Base-by-base conservation (phyloP, 805 yeast genomes). In the Yarrowia alimentaria region DNA sequence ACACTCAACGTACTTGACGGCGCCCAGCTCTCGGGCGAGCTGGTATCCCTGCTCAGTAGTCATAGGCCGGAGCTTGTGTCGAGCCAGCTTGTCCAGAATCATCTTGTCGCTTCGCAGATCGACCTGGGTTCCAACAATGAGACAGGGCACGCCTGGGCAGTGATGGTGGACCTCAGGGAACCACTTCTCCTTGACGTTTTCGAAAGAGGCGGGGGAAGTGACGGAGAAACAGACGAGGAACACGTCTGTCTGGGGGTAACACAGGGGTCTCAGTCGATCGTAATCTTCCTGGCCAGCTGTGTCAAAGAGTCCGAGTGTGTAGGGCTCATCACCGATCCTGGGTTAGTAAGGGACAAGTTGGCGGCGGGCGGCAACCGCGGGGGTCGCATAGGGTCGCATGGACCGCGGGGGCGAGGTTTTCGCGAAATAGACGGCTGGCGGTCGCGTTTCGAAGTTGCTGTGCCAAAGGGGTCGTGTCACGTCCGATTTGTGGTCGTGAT, bases 271-370 rank as follows among this genome's bases (percentile, higher is more conserved):
- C 65, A 91, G 75, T 66, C 99, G 80, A 73, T 91, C 99, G 69
- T 93, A 91, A 75, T 91, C 99, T 78, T 91, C 99, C 75, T 91
- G 99, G 48, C 99, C 99, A 21, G 99, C 99, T 26, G 99, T 91
- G 73, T 91, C 99, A 64, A 93, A 91, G 55, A 91, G 74, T n/a
- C 98, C 97, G 62, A 91, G 78, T 13, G 97, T 93, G 68, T 87
- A 90, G 40, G 99, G 98, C 70, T 90, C 98, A 66, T 93, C 98
- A 48, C 97, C 99, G 64, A 91, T 91, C 50, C 50, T 42, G 29
- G 18, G 50, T 43, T 43, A 43, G 50, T 30, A 21, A n/a, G 11
- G 6, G 80, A n/a, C n/a, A n/a, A n/a, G n/a, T n/a, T n/a, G n/a
- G n/a, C n/a, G n/a, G n/a, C n/a, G n/a, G n/a, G n/a, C n/a, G n/a